A percentile compares a stretch with the other conserved stretches of the same genome.
These are phyloP conservation scores for Tolypocladium album DNA, from an alignment of 2,329 filamentous ascomycete species.

Conservation along the genomic window DNA sequence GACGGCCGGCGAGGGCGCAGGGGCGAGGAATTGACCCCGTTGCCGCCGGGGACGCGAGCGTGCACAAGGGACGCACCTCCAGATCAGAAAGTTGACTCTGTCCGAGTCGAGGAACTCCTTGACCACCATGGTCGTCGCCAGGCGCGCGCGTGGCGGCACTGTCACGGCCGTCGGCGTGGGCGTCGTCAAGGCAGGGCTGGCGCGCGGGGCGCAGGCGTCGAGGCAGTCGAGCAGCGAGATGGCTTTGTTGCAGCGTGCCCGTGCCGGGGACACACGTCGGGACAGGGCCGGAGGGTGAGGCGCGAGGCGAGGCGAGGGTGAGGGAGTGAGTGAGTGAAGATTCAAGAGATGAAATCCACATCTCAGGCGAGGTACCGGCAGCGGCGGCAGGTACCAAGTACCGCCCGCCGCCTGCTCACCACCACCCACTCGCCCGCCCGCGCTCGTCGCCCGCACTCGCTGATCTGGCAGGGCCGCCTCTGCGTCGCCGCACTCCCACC, in stretches of 20 bases:
- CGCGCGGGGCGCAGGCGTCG: conserved; percentile 1
- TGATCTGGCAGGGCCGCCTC: not conserved
- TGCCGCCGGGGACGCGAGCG: conserved; percentile 13
- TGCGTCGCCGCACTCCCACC: not conserved
- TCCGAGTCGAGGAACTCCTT: conserved; percentile 56
- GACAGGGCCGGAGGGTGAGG: not conserved
- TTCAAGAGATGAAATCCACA: conserved; percentile 14
- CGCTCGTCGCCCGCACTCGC: not conserved
- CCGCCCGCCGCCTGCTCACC: not conserved
- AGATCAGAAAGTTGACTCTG: conserved; percentile 60
- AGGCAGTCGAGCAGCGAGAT: not conserved
- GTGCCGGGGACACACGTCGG: conserved; percentile 1
- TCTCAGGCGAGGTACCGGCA: conserved; percentile 1
- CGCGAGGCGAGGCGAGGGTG: conserved; percentile 6
- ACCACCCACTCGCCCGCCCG: not conserved
- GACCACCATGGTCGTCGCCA: conserved; percentile 31
- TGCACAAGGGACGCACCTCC: conserved; percentile 45
- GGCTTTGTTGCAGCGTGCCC: not conserved
- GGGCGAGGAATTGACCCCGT: conserved; percentile 1
- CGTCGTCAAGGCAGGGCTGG: conserved; percentile 3
- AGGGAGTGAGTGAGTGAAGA: conserved; percentile 12
- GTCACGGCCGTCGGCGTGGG: conserved; percentile 11
- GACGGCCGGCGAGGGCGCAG: conserved; percentile 1
- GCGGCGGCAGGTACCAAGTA: not conserved
- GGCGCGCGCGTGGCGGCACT: conserved; percentile 19